Evolutionary conservation across 192 early-diverging fungal genomes (phyloP).

Genomic region (Oehlia diaphana): DNA sequence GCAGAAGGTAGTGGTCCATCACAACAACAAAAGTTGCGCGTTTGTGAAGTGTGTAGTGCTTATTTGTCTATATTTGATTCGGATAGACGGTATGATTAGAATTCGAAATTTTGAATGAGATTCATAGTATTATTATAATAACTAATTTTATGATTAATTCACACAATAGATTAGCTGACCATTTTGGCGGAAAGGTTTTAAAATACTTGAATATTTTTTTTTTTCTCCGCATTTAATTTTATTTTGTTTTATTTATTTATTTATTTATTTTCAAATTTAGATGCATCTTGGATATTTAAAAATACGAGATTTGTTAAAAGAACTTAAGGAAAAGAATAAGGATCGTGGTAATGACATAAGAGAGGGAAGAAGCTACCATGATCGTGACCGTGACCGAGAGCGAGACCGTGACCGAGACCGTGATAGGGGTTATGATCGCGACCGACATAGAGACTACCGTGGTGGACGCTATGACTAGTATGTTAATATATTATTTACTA

Average conservation of each 20-base stretch:
- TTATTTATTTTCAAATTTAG: slow-evolving; percentile 10
- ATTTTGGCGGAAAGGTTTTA: slow-evolving; percentile 51
- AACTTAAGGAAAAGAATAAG: slow-evolving; percentile 39
- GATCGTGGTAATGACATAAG: background rate
- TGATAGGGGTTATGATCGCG: slow-evolving; percentile 9
- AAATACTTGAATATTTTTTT: background rate
- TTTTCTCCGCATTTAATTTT: background rate
- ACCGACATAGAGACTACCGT: slow-evolving; percentile 9
- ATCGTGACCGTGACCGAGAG: slow-evolving; percentile 1
- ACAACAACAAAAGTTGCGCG: slow-evolving; percentile 57
- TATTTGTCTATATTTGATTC: slow-evolving; percentile 54
- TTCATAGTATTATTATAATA: background rate
- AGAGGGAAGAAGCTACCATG: background rate
- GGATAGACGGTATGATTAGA: slow-evolving; percentile 40
- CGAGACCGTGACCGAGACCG: slow-evolving; percentile 18
- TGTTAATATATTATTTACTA: background rate
- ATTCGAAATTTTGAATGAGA: background rate
- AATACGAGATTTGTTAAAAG: slow-evolving; percentile 49
- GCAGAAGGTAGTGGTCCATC: slow-evolving; percentile 39
- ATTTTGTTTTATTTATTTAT: background rate
- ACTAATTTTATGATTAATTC: background rate
- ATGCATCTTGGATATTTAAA: slow-evolving; percentile 58
- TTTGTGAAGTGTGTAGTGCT: slow-evolving; percentile 57
- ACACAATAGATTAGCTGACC: slow-evolving; percentile 38
- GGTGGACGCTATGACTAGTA: slow-evolving; percentile 30